Conservation (phyloP, 164 flowering plant genomes). For the Pachysandra terminalis region DNA sequence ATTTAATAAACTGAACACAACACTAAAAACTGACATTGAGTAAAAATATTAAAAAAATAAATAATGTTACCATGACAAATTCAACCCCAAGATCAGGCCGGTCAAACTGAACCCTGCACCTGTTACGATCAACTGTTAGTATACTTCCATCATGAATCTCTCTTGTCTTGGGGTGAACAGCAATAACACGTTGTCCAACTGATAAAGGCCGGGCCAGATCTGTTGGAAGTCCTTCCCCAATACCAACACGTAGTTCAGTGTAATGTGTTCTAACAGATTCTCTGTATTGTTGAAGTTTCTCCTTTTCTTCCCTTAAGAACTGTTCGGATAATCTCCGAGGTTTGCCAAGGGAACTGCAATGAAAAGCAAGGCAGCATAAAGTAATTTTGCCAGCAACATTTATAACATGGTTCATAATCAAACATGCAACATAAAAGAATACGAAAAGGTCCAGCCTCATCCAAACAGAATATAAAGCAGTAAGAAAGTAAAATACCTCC, state of each 20-base stretch:
- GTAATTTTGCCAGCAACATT: background rate
- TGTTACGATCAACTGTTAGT: slow-evolving; percentile 73
- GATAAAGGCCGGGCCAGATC: slow-evolving; percentile 85
- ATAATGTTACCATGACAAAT: slow-evolving; percentile 65
- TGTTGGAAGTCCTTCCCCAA: slow-evolving; percentile 77
- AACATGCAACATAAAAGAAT: background rate
- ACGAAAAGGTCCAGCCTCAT: background rate
- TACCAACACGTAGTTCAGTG: slow-evolving; percentile 70
- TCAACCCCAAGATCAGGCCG: slow-evolving; percentile 79
- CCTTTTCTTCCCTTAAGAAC: slow-evolving; percentile 78
- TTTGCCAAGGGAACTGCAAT: slow-evolving; percentile 89
- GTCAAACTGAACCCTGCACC: slow-evolving; percentile 89
- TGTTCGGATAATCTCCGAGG: slow-evolving; percentile 86
- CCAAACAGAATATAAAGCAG: background rate
- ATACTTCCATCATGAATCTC: slow-evolving; percentile 88
- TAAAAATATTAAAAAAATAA: background rate
- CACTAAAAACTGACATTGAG: background rate
- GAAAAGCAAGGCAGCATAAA: slow-evolving; percentile 12
- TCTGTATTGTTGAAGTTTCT: slow-evolving; percentile 79
- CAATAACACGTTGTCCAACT: slow-evolving; percentile 88
- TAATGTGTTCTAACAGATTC: slow-evolving; percentile 87
- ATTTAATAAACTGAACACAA: background rate
- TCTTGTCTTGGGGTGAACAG: slow-evolving; percentile 87
- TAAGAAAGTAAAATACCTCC: slow-evolving; percentile 49
- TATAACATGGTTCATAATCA: background rate